phyloP scores from a whole-genome alignment of 768 basidiomycete genomes.

The Daedalea quercina region DNA sequence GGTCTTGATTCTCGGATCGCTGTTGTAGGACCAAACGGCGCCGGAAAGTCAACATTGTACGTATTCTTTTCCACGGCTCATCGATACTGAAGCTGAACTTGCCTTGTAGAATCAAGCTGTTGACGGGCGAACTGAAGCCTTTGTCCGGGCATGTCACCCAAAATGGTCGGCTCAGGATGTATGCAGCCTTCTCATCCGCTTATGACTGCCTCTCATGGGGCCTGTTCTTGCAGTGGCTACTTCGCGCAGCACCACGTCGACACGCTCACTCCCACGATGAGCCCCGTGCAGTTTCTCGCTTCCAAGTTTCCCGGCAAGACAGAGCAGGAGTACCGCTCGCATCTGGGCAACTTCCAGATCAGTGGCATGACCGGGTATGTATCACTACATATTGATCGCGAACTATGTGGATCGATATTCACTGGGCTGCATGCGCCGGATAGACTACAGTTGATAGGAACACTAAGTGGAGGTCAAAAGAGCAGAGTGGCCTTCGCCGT shows the following conservation, averaged over 20 bases:
- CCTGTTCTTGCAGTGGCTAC: constrained; percentile 52
- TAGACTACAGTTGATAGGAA: constrained; percentile 84
- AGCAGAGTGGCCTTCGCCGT: constrained; percentile 90
- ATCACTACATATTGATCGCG: neutral
- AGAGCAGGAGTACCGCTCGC: constrained; percentile 94
- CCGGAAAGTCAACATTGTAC: constrained; percentile 93
- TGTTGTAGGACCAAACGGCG: constrained; percentile 91
- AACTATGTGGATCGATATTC: too few relatives aligned
- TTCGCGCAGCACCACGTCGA: constrained; percentile 98
- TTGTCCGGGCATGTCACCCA: constrained; percentile 74
- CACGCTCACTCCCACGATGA: constrained; percentile 73
- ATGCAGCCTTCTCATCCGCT: constrained; percentile 16
- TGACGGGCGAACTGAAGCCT: constrained; percentile 79
- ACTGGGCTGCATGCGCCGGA: too few relatives aligned
- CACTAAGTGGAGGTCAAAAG: constrained; percentile 93
- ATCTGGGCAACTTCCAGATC: constrained; percentile 96
- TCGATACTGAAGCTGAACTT: neutral
- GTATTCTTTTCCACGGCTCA: constrained; percentile 18
- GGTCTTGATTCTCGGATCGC: constrained; percentile 93
- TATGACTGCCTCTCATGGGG: constrained; percentile 4
- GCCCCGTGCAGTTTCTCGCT: constrained; percentile 92
- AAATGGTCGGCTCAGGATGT: constrained; percentile 91
- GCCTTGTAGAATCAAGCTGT: constrained; percentile 76
- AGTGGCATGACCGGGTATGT: constrained; percentile 87
- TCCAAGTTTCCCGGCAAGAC: constrained; percentile 89